Evolutionary conservation across 306 rosid genomes (phyloP).

Genomic region (Lagenaria siceraria): DNA sequence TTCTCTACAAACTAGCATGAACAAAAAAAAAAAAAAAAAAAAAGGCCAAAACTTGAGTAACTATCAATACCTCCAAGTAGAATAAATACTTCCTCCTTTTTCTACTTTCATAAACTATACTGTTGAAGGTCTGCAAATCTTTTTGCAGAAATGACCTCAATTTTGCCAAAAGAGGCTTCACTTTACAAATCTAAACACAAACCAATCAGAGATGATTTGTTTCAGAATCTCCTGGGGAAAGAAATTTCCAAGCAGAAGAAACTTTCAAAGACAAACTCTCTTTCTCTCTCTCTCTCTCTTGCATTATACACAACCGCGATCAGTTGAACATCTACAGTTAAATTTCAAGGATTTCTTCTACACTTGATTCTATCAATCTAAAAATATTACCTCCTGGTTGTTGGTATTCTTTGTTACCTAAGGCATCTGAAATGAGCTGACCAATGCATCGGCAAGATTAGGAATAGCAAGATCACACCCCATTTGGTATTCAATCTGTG

Average conservation of each 20-base stretch:
- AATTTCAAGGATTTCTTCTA: background rate
- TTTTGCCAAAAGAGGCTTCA: background rate
- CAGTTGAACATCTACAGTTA: background rate
- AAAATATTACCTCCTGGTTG: background rate
- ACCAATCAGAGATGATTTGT: background rate
- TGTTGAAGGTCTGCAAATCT: background rate
- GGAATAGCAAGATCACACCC: constrained; percentile 27
- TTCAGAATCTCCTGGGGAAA: background rate
- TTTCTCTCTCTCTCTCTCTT: background rate
- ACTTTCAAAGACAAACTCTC: background rate
- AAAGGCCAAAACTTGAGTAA: background rate
- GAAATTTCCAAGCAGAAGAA: background rate
- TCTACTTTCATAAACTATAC: background rate
- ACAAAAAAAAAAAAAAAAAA: background rate
- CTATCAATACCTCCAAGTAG: background rate
- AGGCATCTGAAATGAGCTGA: constrained; percentile 28
- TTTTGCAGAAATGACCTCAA: background rate
- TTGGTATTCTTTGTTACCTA: constrained; percentile 16
- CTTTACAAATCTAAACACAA: constrained; percentile 1
- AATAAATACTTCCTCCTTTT: background rate
- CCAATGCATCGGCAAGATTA: constrained; percentile 29
- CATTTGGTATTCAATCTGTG: constrained; percentile 21
- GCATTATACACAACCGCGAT: background rate
- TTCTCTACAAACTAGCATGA: background rate
- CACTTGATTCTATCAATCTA: background rate